Evolutionary conservation across 305 asterid genomes (phyloP).

Genomic region (Petunia hybrid): DNA sequence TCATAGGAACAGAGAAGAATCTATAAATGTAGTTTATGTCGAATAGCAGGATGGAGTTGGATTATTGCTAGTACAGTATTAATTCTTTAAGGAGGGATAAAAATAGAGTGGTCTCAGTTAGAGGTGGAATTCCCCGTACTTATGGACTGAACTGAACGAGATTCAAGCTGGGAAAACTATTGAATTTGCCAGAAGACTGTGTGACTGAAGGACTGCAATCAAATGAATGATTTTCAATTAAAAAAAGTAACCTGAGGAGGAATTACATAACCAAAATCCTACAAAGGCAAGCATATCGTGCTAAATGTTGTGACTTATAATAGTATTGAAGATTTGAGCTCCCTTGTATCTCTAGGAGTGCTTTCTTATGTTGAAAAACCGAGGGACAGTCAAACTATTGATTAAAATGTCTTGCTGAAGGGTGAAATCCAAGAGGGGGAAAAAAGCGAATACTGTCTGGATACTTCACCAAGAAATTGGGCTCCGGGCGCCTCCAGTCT

Average conservation of each 20-base stretch:
- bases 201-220: background rate
- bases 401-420: background rate
- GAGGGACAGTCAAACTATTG: background rate
- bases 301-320: background rate
- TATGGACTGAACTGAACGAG: conserved; percentile 9
- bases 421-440: background rate
- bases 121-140: background rate
- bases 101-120: background rate
- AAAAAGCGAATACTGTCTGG: background rate
- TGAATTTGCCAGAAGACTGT: conserved; percentile 9
- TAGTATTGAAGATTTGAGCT: background rate
- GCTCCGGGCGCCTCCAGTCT: no score
- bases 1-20: background rate
- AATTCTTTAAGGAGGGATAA: background rate
- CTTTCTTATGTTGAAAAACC: no score
- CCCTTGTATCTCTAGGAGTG: no score
- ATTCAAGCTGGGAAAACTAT: conserved; percentile 18
- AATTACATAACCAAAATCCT: background rate
- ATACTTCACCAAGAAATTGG: background rate
- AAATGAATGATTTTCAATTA: background rate
- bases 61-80: background rate
- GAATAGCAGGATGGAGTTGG: background rate
- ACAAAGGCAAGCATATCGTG: background rate
- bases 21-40: background rate
- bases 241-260: background rate